Evolutionary conservation across 2,329 filamentous ascomycete genomes (phyloP), one percentile per base, ranked within the genome.

Genomic region (Pyrenophora tritici-repentis): DNA sequence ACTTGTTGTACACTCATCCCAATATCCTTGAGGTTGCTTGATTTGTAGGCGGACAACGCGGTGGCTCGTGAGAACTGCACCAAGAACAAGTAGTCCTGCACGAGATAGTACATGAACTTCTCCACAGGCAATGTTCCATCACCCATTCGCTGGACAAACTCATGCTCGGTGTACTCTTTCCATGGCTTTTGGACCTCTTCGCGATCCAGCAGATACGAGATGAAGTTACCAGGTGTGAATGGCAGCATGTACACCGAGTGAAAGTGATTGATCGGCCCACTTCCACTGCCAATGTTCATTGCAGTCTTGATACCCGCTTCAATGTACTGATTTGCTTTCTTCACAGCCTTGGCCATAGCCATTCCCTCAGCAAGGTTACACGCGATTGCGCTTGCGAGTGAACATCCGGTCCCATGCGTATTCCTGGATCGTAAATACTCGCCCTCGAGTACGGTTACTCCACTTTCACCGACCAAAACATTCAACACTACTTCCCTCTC

Each of bases 401-500:
- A 95, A 69, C 94, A 99, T 3, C 94, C 94, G 0, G 94, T 97
- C 1, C 94, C 94, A 66, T 99, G 94, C 0, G 93, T 97, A 67
- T 93, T 93, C 53, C 80, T 87, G 7, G 88, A 91, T 8, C 80
- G 75, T 56, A 90, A 80, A 67, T 88, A 97, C 4, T 81, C 79
- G 33, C 85, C 89, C 71, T 91, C 82, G 41, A 96, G 81, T 33
- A 85, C 76, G 1, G 84, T 78, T 0, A 81, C 72, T n/a, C 81
- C 73, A 0, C 76, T 78, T 0, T 80, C 80, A 6, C 90, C 88
- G 36, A 85, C 84, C 4, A 96, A 80, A 3, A 97, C 81, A 67
- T 97, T 90, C 22, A 95, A 81, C 1, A 97, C 85, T 2, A 88
- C 64, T 20, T 85, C 76, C 42, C 78, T 83, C 42, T 92, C 85